Evolutionary conservation across 2,329 filamentous ascomycete species (phyloP), one percentile per base, ranked within the genome.

Genomic region (Gaeumannomyces sp.): DNA sequence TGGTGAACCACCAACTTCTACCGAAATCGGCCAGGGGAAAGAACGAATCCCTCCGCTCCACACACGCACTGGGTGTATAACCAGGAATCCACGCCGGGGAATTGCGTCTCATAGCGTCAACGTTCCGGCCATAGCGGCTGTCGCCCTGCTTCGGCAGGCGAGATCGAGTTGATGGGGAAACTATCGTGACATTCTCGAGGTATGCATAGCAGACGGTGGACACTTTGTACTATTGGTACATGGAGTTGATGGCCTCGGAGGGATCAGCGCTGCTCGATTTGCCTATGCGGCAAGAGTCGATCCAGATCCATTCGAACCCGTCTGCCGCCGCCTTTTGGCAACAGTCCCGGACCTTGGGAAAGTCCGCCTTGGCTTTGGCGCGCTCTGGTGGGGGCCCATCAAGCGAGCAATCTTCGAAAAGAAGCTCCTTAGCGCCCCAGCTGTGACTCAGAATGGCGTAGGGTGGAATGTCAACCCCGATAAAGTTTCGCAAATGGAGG

Each of bases 241-340:
- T 69, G 64, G 64, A 67, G 62, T 69, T 69, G 65, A 69, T 76
- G 4, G 74, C 72, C 64, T 76, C 73, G 1, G 73, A 73, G 1
- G 77, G 69, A 68, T 77, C 76, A 0, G 74, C 68, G 59, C 70
- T 74, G 64, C 70, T 74, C 1, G 66, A 66, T 65, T 76, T 77
- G 66, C 77, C 73, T 64, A 78, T 77, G 64, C 76, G 77, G 68
- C 73, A 76, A 1, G 75, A 76, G 66, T 78, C 76, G 4, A 76
- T 68, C 76, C 76, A 78, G n/a, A 71, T 66, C 53, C 74, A 76
- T 7, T 57, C 66, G 6, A 73, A 64, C 8, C 69, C 70, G 60
- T 76, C 73, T 4, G 65, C 64, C 7, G 27, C 11, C 2, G 73
- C 72, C 10, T 70, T 67, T 50, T 66, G 59, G 58, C 67, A 69